A percentile compares a stretch with the other conserved stretches of the same genome.
These are phyloP conservation scores for Torulaspora microellipsoides DNA, from an alignment of 805 yeast species.

Conservation along the genomic window DNA sequence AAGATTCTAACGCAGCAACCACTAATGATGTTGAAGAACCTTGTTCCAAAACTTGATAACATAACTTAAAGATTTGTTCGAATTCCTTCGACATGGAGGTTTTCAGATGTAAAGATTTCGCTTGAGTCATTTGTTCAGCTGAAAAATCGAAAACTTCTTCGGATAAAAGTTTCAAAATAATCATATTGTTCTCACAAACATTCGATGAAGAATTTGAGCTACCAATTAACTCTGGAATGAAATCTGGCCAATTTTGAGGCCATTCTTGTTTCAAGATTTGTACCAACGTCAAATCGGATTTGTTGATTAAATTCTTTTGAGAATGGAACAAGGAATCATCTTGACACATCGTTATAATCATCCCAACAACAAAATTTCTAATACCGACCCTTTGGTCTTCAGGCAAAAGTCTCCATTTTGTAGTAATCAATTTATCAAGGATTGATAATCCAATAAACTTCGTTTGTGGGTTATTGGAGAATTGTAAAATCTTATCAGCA, in stretches of 20 bases:
- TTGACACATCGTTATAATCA: constrained; percentile 89
- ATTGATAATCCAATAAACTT: constrained; percentile 90
- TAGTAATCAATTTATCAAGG: constrained; percentile 81
- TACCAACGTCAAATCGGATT: constrained; percentile 89
- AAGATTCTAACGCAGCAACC: constrained; percentile 75
- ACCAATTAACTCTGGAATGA: constrained; percentile 86
- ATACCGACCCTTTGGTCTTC: constrained; percentile 87
- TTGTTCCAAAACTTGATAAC: constrained; percentile 89
- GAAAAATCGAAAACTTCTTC: constrained; percentile 96
- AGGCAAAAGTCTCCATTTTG: constrained; percentile 92
- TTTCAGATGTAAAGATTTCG: constrained; percentile 80
- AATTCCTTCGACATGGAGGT: constrained; percentile 84
- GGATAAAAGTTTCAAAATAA: constrained; percentile 76
- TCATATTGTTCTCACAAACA: constrained; percentile 97
- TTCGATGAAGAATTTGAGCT: constrained; percentile 81
- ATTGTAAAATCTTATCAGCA: constrained; percentile 83
- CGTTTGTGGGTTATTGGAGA: constrained; percentile 74
- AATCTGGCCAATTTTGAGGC: constrained; percentile 98
- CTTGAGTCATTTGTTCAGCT: constrained; percentile 96
- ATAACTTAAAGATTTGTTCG: constrained; percentile 85
- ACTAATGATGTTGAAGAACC: constrained; percentile 81
- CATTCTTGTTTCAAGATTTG: constrained; percentile 96
- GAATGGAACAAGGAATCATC: constrained; percentile 65
- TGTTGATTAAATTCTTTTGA: constrained; percentile 81
- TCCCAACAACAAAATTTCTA: constrained; percentile 86